These are phyloP conservation scores for Beauveria australis DNA, from an alignment of 2,329 filamentous ascomycete species.

Conservation along the genomic window DNA sequence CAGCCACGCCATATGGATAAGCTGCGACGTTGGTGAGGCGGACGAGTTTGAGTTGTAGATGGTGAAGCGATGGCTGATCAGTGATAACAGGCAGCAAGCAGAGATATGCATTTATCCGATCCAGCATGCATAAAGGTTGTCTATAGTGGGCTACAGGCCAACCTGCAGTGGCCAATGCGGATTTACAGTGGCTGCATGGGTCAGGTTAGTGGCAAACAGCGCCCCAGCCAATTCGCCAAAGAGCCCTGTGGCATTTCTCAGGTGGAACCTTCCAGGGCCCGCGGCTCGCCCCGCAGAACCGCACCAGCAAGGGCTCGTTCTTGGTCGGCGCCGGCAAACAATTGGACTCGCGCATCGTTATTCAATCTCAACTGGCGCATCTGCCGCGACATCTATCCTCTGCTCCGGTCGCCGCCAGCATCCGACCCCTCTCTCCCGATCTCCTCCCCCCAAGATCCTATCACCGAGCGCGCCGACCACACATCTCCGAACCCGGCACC, in stretches of 20 bases:
- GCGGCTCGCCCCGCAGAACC: slow-evolving; percentile 6
- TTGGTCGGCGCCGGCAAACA: neutral
- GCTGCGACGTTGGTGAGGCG: neutral
- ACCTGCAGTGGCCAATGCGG: neutral
- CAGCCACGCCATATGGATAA: no score
- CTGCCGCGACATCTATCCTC: neutral
- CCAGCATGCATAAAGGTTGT: neutral
- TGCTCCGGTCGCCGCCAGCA: neutral
- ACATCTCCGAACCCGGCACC: neutral
- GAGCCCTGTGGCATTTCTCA: neutral
- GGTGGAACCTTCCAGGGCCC: slow-evolving; percentile 9
- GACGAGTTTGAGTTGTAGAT: no score
- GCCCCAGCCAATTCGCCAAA: neutral
- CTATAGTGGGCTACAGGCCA: no score
- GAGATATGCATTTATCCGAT: slow-evolving; percentile 5
- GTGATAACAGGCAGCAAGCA: neutral
- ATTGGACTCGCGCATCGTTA: neutral
- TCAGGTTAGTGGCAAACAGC: slow-evolving; percentile 3
- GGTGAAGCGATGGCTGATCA: neutral
- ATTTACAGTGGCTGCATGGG: slow-evolving; percentile 1
- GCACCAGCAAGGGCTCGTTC: neutral
- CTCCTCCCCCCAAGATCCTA: neutral
- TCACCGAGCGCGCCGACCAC: neutral
- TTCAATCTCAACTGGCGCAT: neutral
- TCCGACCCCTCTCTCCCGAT: neutral